A percentile compares a stretch with the other conserved stretches of the same genome.
Evolutionary conservation across 2,329 filamentous ascomycete species (phyloP).

Genomic region (Aspergillus oerlinghausenensis): DNA sequence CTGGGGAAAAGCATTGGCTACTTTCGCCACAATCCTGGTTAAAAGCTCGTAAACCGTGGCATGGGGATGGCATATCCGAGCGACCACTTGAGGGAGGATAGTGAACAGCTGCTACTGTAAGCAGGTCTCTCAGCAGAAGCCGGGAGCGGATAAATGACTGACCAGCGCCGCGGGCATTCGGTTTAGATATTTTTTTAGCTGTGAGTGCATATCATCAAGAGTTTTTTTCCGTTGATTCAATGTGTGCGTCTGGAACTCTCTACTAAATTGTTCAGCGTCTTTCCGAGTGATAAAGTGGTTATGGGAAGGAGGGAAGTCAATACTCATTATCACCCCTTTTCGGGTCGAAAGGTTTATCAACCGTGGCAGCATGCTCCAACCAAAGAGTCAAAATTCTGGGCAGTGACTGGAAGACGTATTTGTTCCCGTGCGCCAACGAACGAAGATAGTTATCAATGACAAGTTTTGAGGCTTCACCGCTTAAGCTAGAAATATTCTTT

Average conservation of each 20-base stretch:
- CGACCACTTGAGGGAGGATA: constrained; percentile 85
- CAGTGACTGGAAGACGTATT: constrained; percentile 92
- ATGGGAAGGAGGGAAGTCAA: constrained; percentile 1
- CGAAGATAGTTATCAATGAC: constrained; percentile 92
- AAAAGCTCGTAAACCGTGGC: constrained; percentile 70
- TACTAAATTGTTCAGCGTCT: constrained; percentile 15
- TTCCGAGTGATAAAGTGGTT: not conserved
- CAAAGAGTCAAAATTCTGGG: constrained; percentile 89
- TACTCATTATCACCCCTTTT: constrained; percentile 46
- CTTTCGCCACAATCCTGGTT: constrained; percentile 74
- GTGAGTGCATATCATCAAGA: constrained; percentile 65
- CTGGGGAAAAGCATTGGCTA: constrained; percentile 81
- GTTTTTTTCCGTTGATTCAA: constrained; percentile 55
- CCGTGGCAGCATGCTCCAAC: constrained; percentile 80
- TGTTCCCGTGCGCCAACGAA: constrained; percentile 81
- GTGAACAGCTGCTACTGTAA: constrained; percentile 44
- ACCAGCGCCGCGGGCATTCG: constrained; percentile 45
- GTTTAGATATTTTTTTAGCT: constrained; percentile 73
- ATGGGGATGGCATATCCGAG: constrained; percentile 88
- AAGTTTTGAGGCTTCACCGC: constrained; percentile 78
- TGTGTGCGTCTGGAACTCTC: constrained; percentile 45
- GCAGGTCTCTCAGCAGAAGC: constrained; percentile 1
- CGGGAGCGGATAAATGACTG: constrained; percentile 7
- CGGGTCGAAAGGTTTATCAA: constrained; percentile 56
- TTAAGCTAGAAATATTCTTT: constrained; percentile 47